Evolutionary conservation across 1,284 basidiomycete species (phyloP), one percentile per base, ranked within the genome.

Genomic region (Tausonia pullulans): DNA sequence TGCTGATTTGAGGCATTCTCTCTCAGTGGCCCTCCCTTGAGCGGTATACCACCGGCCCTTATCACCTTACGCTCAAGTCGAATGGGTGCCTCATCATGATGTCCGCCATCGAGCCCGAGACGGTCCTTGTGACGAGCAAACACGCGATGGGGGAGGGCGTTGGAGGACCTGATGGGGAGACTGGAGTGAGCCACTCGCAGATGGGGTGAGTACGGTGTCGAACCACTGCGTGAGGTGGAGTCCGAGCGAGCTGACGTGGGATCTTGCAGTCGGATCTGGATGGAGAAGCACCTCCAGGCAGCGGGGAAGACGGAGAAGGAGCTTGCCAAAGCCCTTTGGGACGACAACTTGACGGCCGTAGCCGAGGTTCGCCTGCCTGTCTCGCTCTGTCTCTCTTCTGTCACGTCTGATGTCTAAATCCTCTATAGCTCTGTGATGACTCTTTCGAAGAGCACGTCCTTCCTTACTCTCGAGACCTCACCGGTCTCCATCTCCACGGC

Each of bases 1-100:
- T 8, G 3, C 13, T 48, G 65, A 40, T 13, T 48, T 8, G 13
- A 6, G 65, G 5, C 58, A 60, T 9, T 63, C 66, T 45, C 66
- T 70, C 60, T 10, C 71, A 97, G 91, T 96, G 93, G 94, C 74
- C 79, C 0, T 81, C 86, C 0, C 80, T 97, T 52, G 80, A 86
- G 66, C 75, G 78, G 5, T 83, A 90, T 69, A 93, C 93, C 0
- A 77, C 79, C 0, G 77, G 87, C 0, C 90, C 94, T 0, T 99
- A 97, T 72, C 84, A 85, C 5, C 80, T 98, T 13, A 93, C 95
- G 0, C 81, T 95, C 68, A 99, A 98, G 75, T 92, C 91, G 1
- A 99, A 98, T 69, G 96, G 95, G 2, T 99, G 96, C 74, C 93
- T 98, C 75, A 97, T 99, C 71, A 93, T 98, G 77, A 87, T 98